phyloP scores from a whole-genome alignment of 2,329 filamentous ascomycete species.

The Cordyceps militaris region DNA sequence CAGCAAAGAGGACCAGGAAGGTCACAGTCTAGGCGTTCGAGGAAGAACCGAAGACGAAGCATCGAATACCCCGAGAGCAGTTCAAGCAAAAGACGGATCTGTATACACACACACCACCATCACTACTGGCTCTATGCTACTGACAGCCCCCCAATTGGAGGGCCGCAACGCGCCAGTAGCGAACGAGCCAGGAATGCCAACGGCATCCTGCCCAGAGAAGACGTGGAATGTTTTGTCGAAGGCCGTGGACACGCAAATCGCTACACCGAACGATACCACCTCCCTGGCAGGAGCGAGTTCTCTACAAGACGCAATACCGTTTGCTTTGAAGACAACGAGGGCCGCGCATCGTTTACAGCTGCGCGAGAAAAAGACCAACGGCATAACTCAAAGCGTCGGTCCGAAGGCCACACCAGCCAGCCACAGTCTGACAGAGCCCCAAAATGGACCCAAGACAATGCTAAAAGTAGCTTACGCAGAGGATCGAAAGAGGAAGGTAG shows the following conservation, averaged over 20 bases:
- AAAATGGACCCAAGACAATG: not conserved
- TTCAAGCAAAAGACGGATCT: conserved; percentile 27
- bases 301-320: conserved; percentile 4
- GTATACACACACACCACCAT: conserved; percentile 54
- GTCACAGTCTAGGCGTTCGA: not conserved
- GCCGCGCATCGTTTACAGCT: not conserved
- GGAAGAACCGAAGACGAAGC: not conserved
- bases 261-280: conserved; percentile 1
- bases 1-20: conserved; percentile 7
- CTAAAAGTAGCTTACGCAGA: not conserved
- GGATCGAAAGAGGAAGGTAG: not conserved
- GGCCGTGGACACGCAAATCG: not conserved
- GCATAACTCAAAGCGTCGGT: not conserved
- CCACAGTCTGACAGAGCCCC: not conserved
- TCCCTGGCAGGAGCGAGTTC: not conserved
- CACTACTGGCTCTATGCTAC: conserved; percentile 49
- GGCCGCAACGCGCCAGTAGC: not conserved
- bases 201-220: not conserved
- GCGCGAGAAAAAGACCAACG: not conserved
- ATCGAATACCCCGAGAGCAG: conserved; percentile 13
- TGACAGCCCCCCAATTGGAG: conserved; percentile 6
- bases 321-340: not conserved
- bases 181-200: not conserved
- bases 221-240: not conserved
- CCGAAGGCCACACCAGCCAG: not conserved